Percentiles rank a stretch among this genome's conserved stretches.
phyloP scores from a whole-genome alignment of 1,284 basidiomycete species.

The Butyriboletus appendiculatus region DNA sequence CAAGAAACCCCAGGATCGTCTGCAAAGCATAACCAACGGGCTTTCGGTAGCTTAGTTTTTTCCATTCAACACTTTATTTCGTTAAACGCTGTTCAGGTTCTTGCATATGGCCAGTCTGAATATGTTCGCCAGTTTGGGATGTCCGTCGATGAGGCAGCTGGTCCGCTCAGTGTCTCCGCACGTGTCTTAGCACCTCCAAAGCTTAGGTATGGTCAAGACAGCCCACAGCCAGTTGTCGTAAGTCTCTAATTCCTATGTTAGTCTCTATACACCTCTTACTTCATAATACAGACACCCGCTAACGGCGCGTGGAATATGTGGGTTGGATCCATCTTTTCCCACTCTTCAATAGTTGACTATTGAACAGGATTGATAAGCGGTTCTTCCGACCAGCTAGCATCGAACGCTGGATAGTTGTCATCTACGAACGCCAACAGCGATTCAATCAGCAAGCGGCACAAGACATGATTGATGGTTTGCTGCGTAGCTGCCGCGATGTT shows the following conservation, averaged over 20 bases:
- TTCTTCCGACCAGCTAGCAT: slow-evolving; percentile 57
- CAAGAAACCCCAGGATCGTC: slow-evolving; percentile 60
- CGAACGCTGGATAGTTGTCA: slow-evolving; percentile 56
- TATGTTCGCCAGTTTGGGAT: slow-evolving; percentile 72
- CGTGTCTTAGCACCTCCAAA: slow-evolving; percentile 62
- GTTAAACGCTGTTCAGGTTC: slow-evolving; percentile 43
- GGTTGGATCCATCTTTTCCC: slow-evolving; percentile 9
- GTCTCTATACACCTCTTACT: background rate
- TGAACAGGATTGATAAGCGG: slow-evolving; percentile 59
- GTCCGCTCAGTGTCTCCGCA: slow-evolving; percentile 55
- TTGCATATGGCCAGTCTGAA: slow-evolving; percentile 71
- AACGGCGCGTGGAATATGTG: slow-evolving; percentile 75
- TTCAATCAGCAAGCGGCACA: slow-evolving; percentile 47
- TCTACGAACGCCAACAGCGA: slow-evolving; percentile 60
- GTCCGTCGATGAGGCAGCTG: slow-evolving; percentile 47
- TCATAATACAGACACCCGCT: slow-evolving; percentile 45
- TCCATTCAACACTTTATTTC: background rate
- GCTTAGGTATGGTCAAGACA: slow-evolving; percentile 57
- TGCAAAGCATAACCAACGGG: slow-evolving; percentile 57
- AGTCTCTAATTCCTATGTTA: slow-evolving; percentile 21
- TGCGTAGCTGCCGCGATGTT: slow-evolving; percentile 49
- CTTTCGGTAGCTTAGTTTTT: slow-evolving; percentile 43
- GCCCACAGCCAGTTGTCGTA: slow-evolving; percentile 55
- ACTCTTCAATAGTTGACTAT: slow-evolving; percentile 1
- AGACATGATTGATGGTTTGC: slow-evolving; percentile 53